phyloP scores from a whole-genome alignment of 139 green algal genomes.

The Astrephomene gubernaculifera region DNA sequence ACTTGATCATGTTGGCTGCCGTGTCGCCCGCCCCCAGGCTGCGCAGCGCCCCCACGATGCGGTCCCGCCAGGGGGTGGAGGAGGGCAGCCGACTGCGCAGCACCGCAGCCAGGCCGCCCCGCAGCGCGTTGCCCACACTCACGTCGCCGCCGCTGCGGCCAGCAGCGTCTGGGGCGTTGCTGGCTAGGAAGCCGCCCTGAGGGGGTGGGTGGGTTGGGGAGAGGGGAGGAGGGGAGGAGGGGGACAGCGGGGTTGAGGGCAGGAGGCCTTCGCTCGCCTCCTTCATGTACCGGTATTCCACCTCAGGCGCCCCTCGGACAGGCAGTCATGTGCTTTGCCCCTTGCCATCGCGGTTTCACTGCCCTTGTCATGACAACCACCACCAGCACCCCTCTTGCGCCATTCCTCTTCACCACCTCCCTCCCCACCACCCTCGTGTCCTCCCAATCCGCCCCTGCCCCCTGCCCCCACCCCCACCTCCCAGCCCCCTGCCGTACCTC shows the following conservation, averaged over 20 bases:
- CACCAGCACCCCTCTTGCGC: no score
- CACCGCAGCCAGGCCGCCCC: conserved; percentile 44
- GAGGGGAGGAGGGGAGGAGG: neutral
- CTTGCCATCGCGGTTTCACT: no score
- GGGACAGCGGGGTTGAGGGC: neutral
- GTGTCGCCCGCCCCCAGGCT: conserved; percentile 59
- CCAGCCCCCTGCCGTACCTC: conserved; percentile 22
- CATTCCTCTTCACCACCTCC: no score
- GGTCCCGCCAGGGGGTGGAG: conserved; percentile 46
- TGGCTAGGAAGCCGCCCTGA: conserved; percentile 46
- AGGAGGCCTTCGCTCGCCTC: no score
- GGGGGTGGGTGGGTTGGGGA: neutral
- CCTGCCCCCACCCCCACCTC: neutral
- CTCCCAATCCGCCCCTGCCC: neutral
- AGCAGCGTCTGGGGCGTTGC: neutral
- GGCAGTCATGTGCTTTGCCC: no score
- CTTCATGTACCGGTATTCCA: no score
- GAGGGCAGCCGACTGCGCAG: conserved; percentile 38
- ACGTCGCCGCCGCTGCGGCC: conserved; percentile 24
- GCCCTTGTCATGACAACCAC: no score
- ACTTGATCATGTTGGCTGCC: conserved; percentile 57
- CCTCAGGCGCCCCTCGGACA: no score
- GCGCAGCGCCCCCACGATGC: conserved; percentile 57
- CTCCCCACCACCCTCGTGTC: no score
- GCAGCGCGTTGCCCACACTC: conserved; percentile 52